phyloP scores from a whole-genome alignment of 768 basidiomycete species.

The Kwoniella newhampshirensis region DNA sequence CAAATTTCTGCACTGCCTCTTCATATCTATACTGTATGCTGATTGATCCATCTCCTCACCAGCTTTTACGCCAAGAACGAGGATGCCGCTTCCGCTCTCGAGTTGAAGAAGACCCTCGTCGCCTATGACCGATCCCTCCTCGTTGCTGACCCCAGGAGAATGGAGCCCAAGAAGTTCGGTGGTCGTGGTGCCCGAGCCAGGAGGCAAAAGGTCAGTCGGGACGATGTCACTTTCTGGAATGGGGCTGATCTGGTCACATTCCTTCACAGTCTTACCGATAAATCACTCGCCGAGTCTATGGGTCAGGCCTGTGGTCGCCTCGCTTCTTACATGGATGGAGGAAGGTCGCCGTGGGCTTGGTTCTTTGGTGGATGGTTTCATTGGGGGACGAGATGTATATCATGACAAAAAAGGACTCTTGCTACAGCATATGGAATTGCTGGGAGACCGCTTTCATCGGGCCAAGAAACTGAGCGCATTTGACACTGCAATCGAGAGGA shows the following conservation, averaged over 20 bases:
- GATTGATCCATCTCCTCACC: no score
- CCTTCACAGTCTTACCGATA: constrained; percentile 41
- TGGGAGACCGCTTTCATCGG: neutral
- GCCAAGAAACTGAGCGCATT: no score
- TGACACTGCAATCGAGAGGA: no score
- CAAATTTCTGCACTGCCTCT: neutral
- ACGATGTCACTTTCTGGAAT: neutral
- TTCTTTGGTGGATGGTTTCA: constrained; percentile 22
- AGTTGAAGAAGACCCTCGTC: constrained; percentile 96
- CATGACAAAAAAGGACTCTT: constrained; percentile 28
- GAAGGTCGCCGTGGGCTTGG: neutral
- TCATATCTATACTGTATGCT: no score
- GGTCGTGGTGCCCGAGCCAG: constrained; percentile 96
- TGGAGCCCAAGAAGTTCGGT: constrained; percentile 99
- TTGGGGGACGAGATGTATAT: constrained; percentile 40
- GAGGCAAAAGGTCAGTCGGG: constrained; percentile 73
- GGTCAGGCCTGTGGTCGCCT: neutral
- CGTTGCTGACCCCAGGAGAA: constrained; percentile 67
- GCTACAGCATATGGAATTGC: neutral
- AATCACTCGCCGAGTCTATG: constrained; percentile 21
- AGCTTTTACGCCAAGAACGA: constrained; percentile 88
- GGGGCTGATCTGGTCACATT: neutral
- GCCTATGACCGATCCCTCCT: constrained; percentile 75
- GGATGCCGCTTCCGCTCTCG: constrained; percentile 94
- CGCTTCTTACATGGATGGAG: neutral